Evolutionary conservation across 2,329 filamentous ascomycete species (phyloP).

Genomic region (Neonectria hederae): DNA sequence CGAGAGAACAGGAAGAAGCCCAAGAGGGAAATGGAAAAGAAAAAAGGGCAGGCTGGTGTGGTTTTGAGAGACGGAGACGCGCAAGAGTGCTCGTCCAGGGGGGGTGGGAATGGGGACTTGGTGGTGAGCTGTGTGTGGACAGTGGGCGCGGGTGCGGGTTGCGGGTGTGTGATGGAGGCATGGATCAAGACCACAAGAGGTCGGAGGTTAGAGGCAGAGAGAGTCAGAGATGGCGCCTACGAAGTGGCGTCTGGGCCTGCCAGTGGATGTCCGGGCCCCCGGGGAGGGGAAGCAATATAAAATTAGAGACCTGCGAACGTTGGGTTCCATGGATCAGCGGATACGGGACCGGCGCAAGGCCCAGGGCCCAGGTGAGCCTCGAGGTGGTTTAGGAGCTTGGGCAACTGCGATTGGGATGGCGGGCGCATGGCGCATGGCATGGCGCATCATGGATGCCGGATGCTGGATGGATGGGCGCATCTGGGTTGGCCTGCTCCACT

Average conservation of each 20-base stretch:
- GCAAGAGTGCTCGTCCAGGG: slow-evolving; percentile 29
- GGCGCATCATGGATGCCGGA: slow-evolving; percentile 31
- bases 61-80: slow-evolving; percentile 40
- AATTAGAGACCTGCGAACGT: slow-evolving; percentile 52
- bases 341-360: slow-evolving; percentile 41
- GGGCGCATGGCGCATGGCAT: slow-evolving; percentile 34
- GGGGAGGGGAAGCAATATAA: slow-evolving; percentile 51
- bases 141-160: slow-evolving; percentile 32
- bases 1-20: slow-evolving; percentile 36
- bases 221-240: slow-evolving; percentile 58
- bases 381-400: not conserved
- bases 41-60: slow-evolving; percentile 41
- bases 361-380: slow-evolving; percentile 26
- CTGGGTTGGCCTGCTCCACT: slow-evolving; percentile 25
- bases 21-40: slow-evolving; percentile 39
- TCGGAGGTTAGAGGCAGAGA: slow-evolving; percentile 9
- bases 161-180: slow-evolving; percentile 44
- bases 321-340: slow-evolving; percentile 44
- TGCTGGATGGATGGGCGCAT: slow-evolving; percentile 24
- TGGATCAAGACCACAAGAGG: slow-evolving; percentile 22
- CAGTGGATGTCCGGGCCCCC: slow-evolving; percentile 49
- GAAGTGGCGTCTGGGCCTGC: slow-evolving; percentile 50
- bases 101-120: not conserved
- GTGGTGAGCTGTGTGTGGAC: slow-evolving; percentile 30
- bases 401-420: slow-evolving; percentile 24